Evolutionary conservation across 1,284 basidiomycete genomes (phyloP).

Genomic region (Cryptococcus deneoformans): DNA sequence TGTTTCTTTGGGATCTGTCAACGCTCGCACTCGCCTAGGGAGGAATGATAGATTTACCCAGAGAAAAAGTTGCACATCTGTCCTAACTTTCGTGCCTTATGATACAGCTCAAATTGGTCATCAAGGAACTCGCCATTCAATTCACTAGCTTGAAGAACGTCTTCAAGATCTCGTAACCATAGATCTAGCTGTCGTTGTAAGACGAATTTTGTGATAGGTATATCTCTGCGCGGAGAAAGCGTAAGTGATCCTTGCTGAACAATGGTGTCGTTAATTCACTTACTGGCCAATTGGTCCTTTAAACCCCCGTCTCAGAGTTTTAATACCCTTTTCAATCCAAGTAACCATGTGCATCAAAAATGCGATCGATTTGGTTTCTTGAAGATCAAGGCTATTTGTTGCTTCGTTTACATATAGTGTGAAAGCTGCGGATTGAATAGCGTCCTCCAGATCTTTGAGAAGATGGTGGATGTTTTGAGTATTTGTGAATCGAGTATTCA

Average conservation of each 20-base stretch:
- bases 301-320: constrained; percentile 73
- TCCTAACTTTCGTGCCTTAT: constrained; percentile 58
- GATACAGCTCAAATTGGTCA: constrained; percentile 83
- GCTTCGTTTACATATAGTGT: constrained; percentile 68
- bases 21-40: neutral
- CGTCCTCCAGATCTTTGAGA: neutral
- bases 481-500: neutral
- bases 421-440: constrained; percentile 62
- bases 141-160: constrained; percentile 51
- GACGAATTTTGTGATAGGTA: constrained; percentile 78
- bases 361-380: constrained; percentile 26
- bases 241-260: neutral
- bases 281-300: constrained; percentile 76
- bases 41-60: constrained; percentile 18
- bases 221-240: constrained; percentile 52
- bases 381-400: constrained; percentile 43
- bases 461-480: too few relatives aligned
- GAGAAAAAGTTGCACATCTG: constrained; percentile 75
- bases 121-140: too few relatives aligned
- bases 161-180: constrained; percentile 72
- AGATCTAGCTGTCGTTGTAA: constrained; percentile 70
- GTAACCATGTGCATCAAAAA: constrained; percentile 68
- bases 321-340: constrained; percentile 83
- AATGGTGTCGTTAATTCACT: too few relatives aligned
- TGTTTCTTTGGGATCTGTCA: neutral